Evolutionary conservation across 1,284 basidiomycete species (phyloP), one percentile per base, ranked within the genome.

Genomic region (Vanrija sp.): DNA sequence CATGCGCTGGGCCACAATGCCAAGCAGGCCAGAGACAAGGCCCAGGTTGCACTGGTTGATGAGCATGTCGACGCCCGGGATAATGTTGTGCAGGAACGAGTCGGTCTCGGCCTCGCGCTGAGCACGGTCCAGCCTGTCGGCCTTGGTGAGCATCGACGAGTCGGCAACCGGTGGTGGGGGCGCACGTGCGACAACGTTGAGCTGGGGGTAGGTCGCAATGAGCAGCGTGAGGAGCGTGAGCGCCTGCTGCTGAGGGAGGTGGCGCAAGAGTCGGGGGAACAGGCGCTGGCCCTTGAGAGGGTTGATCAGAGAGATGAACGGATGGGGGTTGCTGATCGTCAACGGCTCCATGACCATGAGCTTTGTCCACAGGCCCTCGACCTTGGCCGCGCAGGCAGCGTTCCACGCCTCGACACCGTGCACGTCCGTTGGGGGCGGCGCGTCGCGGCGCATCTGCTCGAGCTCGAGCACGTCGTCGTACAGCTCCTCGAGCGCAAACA

Each of bases 261-360:
- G 88, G n/a, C 93, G 86, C 18, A 90, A 85, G 4, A 94, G 83
- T 36, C 96, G 86, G 3, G 92, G 88, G 39, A 99, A 80, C 19
- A 99, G 81, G 57, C 86, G 85, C 79, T 98, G 98, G 56, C 96
- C 96, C 77, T 99, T 99, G 62, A 85, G 82, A 3, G 89, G 86
- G 35, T 83, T 84, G 44, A 99, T 81, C 41, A 99, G 81, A 2
- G 93, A 92, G 63, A 98, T 87, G 77, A 99, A 98, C 0, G 96
- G 96, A 77, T 98, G 96, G 5, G 95, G 95, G 58, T 88, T 82
- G 68, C 90, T 93, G 36, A 90, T 87, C 70, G 94, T 92, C 12
- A 98, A 82, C 23, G 93, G 92, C 42, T 91, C 87, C 80, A 90
- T 85, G 20, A 98, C 88, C 66, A 87, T 83, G 44, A 97, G 76